These are phyloP conservation scores for Exophiala xenobiotica DNA, from an alignment of 2,329 filamentous ascomycete species.

Conservation along the genomic window DNA sequence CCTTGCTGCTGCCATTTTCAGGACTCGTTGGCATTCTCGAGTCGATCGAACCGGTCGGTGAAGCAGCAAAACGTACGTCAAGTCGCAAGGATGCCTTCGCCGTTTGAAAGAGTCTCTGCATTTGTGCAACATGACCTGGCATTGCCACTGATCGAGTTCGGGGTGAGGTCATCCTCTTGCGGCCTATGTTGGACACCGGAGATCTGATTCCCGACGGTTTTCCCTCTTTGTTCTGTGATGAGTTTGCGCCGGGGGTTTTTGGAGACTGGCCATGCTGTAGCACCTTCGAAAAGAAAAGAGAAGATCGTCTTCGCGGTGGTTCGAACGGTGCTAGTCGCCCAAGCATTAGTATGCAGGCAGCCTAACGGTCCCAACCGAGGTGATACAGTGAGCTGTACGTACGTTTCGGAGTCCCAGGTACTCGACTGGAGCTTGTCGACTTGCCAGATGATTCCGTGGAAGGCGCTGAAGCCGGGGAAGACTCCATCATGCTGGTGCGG, in stretches of 20 bases:
- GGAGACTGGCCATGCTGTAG: slow-evolving; percentile 18
- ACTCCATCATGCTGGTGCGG: slow-evolving; percentile 16
- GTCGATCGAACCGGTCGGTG: slow-evolving; percentile 29
- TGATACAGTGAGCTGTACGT: slow-evolving; percentile 10
- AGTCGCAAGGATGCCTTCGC: slow-evolving; percentile 28
- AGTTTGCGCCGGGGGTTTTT: slow-evolving; percentile 8
- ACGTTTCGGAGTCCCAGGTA: slow-evolving; percentile 29
- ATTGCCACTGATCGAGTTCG: slow-evolving; percentile 19
- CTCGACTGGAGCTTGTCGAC: slow-evolving; percentile 17
- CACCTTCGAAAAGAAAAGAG: slow-evolving; percentile 27
- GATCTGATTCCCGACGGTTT: background rate
- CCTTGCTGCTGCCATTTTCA: background rate
- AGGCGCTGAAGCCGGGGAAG: slow-evolving; percentile 18
- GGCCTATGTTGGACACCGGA: slow-evolving; percentile 16
- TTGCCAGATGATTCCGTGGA: slow-evolving; percentile 21
- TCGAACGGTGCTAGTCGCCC: slow-evolving; percentile 25
- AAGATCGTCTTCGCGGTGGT: slow-evolving; percentile 28
- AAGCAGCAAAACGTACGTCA: slow-evolving; percentile 29
- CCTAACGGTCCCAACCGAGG: background rate
- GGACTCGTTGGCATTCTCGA: slow-evolving; percentile 24
- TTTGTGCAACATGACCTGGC: slow-evolving; percentile 28
- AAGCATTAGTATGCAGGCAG: slow-evolving; percentile 5
- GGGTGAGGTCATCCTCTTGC: slow-evolving; percentile 16
- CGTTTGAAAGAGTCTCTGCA: slow-evolving; percentile 29
- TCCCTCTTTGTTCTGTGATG: background rate